phyloP scores from a whole-genome alignment of 2,329 filamentous ascomycete genomes.

The Pseudocercospora eumusae region DNA sequence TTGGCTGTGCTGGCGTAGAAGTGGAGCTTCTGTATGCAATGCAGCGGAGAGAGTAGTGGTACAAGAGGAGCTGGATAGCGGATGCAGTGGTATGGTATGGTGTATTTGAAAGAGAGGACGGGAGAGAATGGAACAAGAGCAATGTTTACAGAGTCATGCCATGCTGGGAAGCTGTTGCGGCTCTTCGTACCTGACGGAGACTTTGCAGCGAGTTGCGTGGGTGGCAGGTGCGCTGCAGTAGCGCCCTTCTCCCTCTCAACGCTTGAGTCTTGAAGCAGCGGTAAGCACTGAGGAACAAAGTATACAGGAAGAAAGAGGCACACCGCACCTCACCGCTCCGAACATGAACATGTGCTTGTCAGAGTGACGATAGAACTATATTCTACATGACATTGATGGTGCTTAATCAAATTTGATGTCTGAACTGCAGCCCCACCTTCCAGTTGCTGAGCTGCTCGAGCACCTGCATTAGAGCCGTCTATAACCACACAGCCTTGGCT shows the following conservation, averaged over 20 bases:
- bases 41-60: background rate
- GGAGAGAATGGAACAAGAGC: too few species aligned
- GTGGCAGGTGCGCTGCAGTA: conserved; percentile 2
- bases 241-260: background rate
- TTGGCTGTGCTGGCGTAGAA: background rate
- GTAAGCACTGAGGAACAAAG: background rate
- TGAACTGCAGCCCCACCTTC: background rate
- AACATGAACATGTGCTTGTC: background rate
- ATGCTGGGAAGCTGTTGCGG: background rate
- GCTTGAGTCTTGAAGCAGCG: too few species aligned
- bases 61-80: conserved; percentile 8
- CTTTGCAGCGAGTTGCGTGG: background rate
- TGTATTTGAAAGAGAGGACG: too few species aligned
- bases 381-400: too few species aligned
- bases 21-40: too few species aligned
- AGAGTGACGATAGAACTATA: background rate
- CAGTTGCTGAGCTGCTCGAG: too few species aligned
- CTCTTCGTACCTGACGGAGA: conserved; percentile 7
- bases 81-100: background rate
- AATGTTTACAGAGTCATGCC: background rate
- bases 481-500: conserved; percentile 1
- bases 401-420: background rate
- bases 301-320: background rate
- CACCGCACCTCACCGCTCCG: background rate
- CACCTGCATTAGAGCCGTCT: background rate